Evolutionary conservation across 192 early-diverging fungal species (phyloP), one percentile per base, ranked within the genome.

Genomic region (Coemansia sp.): DNA sequence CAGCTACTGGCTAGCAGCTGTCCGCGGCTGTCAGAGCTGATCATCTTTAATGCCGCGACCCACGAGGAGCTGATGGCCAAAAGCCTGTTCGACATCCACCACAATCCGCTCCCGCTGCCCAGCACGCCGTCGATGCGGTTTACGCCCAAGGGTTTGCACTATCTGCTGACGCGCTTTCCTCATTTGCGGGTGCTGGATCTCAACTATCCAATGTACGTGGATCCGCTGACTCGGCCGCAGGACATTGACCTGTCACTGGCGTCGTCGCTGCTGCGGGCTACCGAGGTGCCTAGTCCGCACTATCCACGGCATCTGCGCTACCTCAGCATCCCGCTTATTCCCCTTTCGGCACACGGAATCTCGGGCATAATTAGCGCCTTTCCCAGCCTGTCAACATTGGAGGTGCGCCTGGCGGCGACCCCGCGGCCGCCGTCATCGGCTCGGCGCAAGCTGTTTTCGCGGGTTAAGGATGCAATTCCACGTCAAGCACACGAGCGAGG

Each of bases 31-130:
- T 22, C 55, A 1, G 72, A 75, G 62, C 65, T 75, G 23, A 68
- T 75, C 28, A 62, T 75, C 14, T 75, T 75, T 27, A 75, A 75
- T 45, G 61, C 72, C 0, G 72, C 72, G 6, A 75, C 72, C 2
- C 72, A 75, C 46, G 72, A 68, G 17, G 54, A 68, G 50, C 62
- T 75, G 42, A 60, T 75, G 61, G 53, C 53, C 17, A 67, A 75
- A 41, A 67, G 64, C 72, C 68, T 66, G 65, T 75, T 75, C 32
- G 72, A 75, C 65, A 68, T 75, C 50, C 72, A 75, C 65, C 61
- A 50, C 39, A 67, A 60, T 30, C 58, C 54, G 27, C 57, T 75
- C 17, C 65, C 72, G 25, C 62, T 64, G 61, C 72, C 72, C 14
- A 68, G 48, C 52, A 75, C 68, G 72, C 48, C 60, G 17, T 50